Evolutionary conservation across 2,329 filamentous ascomycete species (phyloP), one percentile per base, ranked within the genome.

Genomic region (Trichoderma endophyticum): DNA sequence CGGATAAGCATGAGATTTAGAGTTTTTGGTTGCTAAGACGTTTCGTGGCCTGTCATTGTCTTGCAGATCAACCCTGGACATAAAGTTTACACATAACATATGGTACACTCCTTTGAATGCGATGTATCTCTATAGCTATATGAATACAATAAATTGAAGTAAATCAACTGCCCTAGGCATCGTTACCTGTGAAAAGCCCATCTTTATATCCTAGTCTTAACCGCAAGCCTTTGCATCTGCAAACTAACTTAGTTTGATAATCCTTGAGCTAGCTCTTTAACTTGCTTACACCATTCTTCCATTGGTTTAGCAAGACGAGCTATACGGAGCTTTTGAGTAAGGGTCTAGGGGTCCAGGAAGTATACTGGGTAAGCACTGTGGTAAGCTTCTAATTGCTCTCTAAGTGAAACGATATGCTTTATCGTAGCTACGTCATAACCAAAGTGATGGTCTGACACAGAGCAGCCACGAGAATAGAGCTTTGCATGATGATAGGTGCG

Each of bases 51-150:
- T 62, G 39, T 36, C 36, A 54, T 51, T 61, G 66, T 48, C 43
- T 34, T 34, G 57, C 39, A 32, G 28, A 60, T 69, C 21, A 28
- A 36, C 36, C 21, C 57, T 61, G 57, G 43, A 62, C 57, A 70
- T 70, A 61, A 51, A 54, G 11, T 51, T 69, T 57, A 21, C 21
- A 21, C 21, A 21, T 21, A 21, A 62, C n/a, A 62, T 62, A 34
- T 36, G 32, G 66, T 21, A 51, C 66, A 36, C 66, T 70, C 66
- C 66, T 48, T 70, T 61, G n/a, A 32, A 43, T n/a, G n/a, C 34
- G 54, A 30, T 59, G 34, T 34, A 34, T 30, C 62, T 65, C 61
- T 28, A n/a, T 51, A 14, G n/a, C 28, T 63, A 26, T 28, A 43
- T 30, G 34, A 59, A 67, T 59, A 43, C 56, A 59, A 67, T 26